Evolutionary conservation across 176 grass and related monocot species (phyloP).

Genomic region (Bonia amplexicaulis): DNA sequence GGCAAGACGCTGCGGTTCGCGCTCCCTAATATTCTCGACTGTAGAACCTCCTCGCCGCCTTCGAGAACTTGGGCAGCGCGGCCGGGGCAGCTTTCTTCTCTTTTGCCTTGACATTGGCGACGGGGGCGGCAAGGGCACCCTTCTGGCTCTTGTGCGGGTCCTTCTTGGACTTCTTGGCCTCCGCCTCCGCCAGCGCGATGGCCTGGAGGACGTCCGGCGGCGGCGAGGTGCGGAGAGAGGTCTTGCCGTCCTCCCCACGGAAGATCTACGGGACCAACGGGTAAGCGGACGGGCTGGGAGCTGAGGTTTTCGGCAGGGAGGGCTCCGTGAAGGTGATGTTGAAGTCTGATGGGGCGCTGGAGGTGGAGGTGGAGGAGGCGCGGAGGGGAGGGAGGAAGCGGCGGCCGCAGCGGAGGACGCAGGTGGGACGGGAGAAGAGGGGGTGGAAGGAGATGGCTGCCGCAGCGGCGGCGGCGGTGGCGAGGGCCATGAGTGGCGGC

Average conservation of each 20-base stretch:
- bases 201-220: conserved; percentile 57
- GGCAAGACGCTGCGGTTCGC: conserved; percentile 56
- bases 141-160: conserved; percentile 21
- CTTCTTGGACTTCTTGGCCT: conserved; percentile 48
- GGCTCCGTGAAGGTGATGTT: conserved; percentile 67
- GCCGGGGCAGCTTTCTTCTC: conserved; percentile 34
- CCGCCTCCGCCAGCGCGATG: conserved; percentile 48
- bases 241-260: conserved; percentile 54
- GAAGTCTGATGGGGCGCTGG: conserved; percentile 38
- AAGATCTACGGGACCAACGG: conserved; percentile 62
- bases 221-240: conserved; percentile 41
- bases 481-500: conserved; percentile 29
- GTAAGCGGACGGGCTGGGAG: conserved; percentile 20
- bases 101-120: conserved; percentile 1
- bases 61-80: conserved; percentile 68
- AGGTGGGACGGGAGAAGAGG: conserved; percentile 22
- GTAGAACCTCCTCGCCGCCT: conserved; percentile 92
- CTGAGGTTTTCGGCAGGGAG: conserved; percentile 16
- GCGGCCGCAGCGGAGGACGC: conserved; percentile 23
- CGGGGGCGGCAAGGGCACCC: neutral
- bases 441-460: conserved; percentile 36
- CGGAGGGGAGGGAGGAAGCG: conserved; percentile 39
- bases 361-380: conserved; percentile 28
- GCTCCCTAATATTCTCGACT: conserved; percentile 66
- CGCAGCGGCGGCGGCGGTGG: neutral